These are phyloP conservation scores for Trebouxia sp. DNA, from an alignment of 139 green algal species.

Conservation along the genomic window DNA sequence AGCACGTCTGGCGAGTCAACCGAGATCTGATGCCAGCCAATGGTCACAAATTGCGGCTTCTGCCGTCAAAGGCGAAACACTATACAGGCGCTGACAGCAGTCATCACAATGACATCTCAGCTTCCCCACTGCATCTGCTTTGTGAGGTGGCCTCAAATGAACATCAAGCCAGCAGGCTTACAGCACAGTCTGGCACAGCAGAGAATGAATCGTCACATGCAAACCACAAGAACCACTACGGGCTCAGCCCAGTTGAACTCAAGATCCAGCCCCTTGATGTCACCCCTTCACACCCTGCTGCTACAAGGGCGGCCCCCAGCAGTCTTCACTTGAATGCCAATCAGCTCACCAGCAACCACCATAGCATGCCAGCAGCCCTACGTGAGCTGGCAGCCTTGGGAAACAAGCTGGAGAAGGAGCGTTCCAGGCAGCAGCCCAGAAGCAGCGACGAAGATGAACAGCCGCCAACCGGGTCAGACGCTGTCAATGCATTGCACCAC, in stretches of 20 bases:
- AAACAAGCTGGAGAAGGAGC: conserved; percentile 18
- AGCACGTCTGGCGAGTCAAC: conserved; percentile 55
- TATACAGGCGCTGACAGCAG: neutral
- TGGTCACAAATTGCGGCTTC: neutral
- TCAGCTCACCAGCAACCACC: neutral
- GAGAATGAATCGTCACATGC: neutral
- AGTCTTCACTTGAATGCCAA: neutral
- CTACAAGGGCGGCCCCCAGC: neutral
- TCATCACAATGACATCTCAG: neutral
- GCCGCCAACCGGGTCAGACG: neutral
- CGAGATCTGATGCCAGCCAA: neutral
- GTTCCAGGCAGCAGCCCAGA: neutral
- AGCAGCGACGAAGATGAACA: conserved; percentile 20
- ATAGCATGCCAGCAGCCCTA: neutral
- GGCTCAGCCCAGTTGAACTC: conserved; percentile 3
- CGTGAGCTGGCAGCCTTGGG: conserved; percentile 16
- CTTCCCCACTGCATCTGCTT: neutral
- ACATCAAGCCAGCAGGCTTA: neutral
- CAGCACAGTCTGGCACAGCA: neutral
- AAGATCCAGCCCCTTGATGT: conserved; percentile 20
- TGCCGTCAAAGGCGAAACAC: neutral
- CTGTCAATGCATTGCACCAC: conserved; percentile 13
- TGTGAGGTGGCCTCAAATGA: conserved; percentile 14
- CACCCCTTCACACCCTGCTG: neutral
- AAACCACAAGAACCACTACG: neutral